A percentile compares a stretch with the other conserved stretches of the same genome.
These are phyloP conservation scores for Yamadazyma diospyri DNA, from an alignment of 1,139 yeast genomes.

Conservation along the genomic window DNA sequence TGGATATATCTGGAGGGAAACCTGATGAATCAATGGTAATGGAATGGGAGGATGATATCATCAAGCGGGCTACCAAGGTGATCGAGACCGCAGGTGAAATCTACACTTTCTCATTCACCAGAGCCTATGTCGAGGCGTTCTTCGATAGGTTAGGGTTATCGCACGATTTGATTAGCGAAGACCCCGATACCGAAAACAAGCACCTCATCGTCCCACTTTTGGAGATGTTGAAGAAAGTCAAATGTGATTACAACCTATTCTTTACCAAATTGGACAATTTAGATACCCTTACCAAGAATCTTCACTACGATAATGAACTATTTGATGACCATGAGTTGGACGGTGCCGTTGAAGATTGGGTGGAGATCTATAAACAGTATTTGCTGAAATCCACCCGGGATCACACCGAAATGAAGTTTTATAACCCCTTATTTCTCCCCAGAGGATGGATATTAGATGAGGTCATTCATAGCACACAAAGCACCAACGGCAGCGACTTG, in stretches of 20 bases:
- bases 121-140: slow-evolving; percentile 57
- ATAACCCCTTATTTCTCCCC: slow-evolving; percentile 80
- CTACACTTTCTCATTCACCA: slow-evolving; percentile 60
- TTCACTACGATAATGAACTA: slow-evolving; percentile 19
- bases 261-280: slow-evolving; percentile 32
- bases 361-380: slow-evolving; percentile 34
- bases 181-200: slow-evolving; percentile 37
- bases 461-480: slow-evolving; percentile 55
- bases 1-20: slow-evolving; percentile 7
- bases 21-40: slow-evolving; percentile 29
- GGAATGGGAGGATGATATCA: slow-evolving; percentile 50
- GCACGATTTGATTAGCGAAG: slow-evolving; percentile 33
- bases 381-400: slow-evolving; percentile 26
- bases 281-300: slow-evolving; percentile 6
- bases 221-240: slow-evolving; percentile 56
- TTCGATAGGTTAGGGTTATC: slow-evolving; percentile 66
- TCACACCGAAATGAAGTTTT: slow-evolving; percentile 38
- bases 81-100: slow-evolving; percentile 65
- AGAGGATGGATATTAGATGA: slow-evolving; percentile 86
- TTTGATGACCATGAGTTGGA: slow-evolving; percentile 31
- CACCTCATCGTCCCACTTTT: slow-evolving; percentile 59
- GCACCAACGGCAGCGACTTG: slow-evolving; percentile 33
- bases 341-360: slow-evolving; percentile 35
- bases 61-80: slow-evolving; percentile 60
- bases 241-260: slow-evolving; percentile 77